Evolutionary conservation across 1,284 basidiomycete species (phyloP).

Genomic region (Ganoderma sinense): DNA sequence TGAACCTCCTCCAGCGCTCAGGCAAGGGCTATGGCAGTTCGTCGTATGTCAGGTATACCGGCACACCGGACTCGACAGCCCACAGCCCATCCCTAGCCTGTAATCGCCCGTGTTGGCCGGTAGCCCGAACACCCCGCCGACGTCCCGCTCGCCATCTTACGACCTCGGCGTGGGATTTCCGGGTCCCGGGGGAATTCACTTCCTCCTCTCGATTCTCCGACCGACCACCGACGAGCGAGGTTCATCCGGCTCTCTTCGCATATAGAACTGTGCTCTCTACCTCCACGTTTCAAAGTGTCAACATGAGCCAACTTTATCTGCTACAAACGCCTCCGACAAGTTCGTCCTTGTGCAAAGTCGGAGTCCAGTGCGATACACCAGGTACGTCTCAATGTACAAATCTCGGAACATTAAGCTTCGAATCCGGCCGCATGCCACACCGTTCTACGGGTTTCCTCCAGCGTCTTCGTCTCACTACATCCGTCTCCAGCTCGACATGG

Average conservation of each 20-base stretch:
- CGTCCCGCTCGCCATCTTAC: constrained; percentile 32
- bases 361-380: neutral
- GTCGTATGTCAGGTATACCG: too few species aligned
- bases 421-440: neutral
- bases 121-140: constrained; percentile 38
- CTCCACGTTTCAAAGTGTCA: too few species aligned
- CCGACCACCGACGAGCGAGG: constrained; percentile 25
- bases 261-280: neutral
- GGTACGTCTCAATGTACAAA: neutral
- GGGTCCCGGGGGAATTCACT: constrained; percentile 12
- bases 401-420: neutral
- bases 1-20: too few species aligned
- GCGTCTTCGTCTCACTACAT: neutral
- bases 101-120: constrained; percentile 13
- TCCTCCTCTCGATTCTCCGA: neutral
- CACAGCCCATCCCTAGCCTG: too few species aligned
- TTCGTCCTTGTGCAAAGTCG: neutral
- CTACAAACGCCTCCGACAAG: too few species aligned
- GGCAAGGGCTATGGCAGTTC: too few species aligned
- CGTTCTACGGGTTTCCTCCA: neutral
- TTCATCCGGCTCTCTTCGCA: constrained; percentile 21
- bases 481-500: constrained; percentile 18
- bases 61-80: too few species aligned
- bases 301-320: too few species aligned
- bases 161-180: constrained; percentile 46